phyloP scores from a whole-genome alignment of 345 rosid genomes.

The Limnanthes douglasii region DNA sequence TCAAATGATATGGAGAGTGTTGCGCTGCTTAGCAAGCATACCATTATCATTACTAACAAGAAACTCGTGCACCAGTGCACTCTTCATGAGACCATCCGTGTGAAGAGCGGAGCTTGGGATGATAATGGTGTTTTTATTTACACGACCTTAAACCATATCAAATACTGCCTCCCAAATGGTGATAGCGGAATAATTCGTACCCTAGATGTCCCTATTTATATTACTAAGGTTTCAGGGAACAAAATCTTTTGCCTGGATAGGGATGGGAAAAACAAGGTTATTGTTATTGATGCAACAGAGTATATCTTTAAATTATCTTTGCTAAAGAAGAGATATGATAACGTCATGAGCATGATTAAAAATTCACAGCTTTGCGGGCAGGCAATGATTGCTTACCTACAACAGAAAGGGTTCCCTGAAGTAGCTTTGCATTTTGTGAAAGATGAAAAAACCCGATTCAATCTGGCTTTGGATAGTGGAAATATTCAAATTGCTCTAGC shows the following conservation, averaged over 20 bases:
- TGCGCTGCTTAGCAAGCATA: conserved; percentile 81
- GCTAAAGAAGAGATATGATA: conserved; percentile 54
- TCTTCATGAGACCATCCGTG: conserved; percentile 80
- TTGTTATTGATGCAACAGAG: conserved; percentile 62
- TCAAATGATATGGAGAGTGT: conserved; percentile 76
- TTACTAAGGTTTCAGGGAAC: conserved; percentile 60
- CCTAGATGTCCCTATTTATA: conserved; percentile 73
- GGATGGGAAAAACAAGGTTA: conserved; percentile 57
- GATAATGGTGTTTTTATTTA: conserved; percentile 87
- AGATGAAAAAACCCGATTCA: conserved; percentile 75
- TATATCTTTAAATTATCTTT: conserved; percentile 67
- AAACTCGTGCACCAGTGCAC: conserved; percentile 74
- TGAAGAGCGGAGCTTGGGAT: conserved; percentile 88
- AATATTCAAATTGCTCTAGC: conserved; percentile 83
- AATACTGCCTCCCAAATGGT: conserved; percentile 80
- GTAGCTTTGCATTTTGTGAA: conserved; percentile 85
- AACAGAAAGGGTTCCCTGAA: conserved; percentile 89
- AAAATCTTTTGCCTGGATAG: conserved; percentile 72
- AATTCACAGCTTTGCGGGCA: conserved; percentile 85
- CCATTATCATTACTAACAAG: conserved; percentile 63
- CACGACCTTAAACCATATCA: conserved; percentile 76
- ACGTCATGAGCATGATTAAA: conserved; percentile 79
- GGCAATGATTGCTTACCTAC: conserved; percentile 82
- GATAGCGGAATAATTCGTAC: conserved; percentile 78
- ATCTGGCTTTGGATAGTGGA: conserved; percentile 81